phyloP scores from a whole-genome alignment of 495 filamentous ascomycete species.

The Lasiosphaeria miniovina region DNA sequence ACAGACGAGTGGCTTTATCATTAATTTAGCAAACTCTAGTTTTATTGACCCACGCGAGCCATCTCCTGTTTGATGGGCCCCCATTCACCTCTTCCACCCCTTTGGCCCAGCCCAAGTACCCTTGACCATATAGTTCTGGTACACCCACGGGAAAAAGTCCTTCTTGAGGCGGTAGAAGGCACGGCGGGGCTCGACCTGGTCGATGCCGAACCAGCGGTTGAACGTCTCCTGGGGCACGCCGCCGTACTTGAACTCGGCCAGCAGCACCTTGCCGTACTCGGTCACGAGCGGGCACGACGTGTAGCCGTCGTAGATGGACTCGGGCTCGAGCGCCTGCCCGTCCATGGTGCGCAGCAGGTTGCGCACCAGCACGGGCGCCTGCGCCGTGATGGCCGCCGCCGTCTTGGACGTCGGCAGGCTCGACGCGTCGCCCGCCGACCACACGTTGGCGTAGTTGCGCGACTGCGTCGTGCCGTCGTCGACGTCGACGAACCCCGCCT shows the following conservation, averaged over 20 bases:
- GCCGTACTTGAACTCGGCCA: conserved; percentile 73
- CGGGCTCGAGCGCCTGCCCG: conserved; percentile 45
- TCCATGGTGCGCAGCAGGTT: conserved; percentile 54
- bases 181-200: conserved; percentile 54
- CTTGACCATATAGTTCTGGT: conserved; percentile 56
- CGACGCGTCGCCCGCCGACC: conserved; percentile 67
- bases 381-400: conserved; percentile 61
- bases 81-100: conserved; percentile 37
- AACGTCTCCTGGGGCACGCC: conserved; percentile 70
- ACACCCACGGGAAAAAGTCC: conserved; percentile 70
- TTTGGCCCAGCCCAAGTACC: conserved; percentile 62
- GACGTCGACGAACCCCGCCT: conserved; percentile 63
- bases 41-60: too few relatives aligned
- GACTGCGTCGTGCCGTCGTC: conserved; percentile 58
- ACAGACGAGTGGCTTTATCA: too few relatives aligned
- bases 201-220: conserved; percentile 50
- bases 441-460: conserved; percentile 62
- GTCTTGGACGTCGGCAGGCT: conserved; percentile 68
- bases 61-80: too few relatives aligned
- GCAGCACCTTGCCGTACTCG: conserved; percentile 63
- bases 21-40: too few relatives aligned
- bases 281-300: conserved; percentile 67
- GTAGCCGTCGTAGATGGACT: conserved; percentile 61
- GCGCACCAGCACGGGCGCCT: conserved; percentile 58
- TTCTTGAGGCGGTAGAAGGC: conserved; percentile 67